Conservation (phyloP, 140 eudicot genomes). For the Ambrosia hybrid region DNA sequence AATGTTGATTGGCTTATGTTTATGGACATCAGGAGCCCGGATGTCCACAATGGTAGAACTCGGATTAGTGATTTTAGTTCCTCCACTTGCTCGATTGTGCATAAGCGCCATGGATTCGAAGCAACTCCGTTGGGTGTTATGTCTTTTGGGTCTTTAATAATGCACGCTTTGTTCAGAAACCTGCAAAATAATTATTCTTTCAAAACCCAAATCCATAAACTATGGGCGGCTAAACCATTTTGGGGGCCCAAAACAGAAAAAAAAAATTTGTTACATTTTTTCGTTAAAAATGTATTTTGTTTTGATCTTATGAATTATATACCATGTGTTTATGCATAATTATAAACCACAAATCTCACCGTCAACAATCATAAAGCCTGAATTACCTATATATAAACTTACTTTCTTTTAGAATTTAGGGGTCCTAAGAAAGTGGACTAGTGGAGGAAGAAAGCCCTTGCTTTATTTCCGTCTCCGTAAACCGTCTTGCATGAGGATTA, state of each 20-base stretch:
- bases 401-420: too few species aligned
- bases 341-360: too few species aligned
- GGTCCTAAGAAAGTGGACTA: too few species aligned
- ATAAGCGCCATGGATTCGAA: constrained; percentile 44
- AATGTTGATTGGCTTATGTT: constrained; percentile 44
- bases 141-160: constrained; percentile 31
- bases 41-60: constrained; percentile 58
- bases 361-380: too few species aligned
- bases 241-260: too few species aligned
- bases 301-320: not conserved
- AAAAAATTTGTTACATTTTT: too few species aligned
- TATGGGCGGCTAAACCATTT: not conserved
- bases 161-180: constrained; percentile 1
- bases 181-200: not conserved
- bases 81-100: constrained; percentile 65
- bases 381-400: too few species aligned
- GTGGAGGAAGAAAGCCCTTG: too few species aligned
- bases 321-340: too few species aligned
- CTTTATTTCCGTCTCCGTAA: too few species aligned
- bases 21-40: constrained; percentile 47
- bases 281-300: not conserved
- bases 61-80: constrained; percentile 50
- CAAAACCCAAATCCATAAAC: not conserved
- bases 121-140: constrained; percentile 33
- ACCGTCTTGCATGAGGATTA: too few species aligned